These are phyloP conservation scores for Pochonia chlamydosporia DNA, from an alignment of 2,329 filamentous ascomycete genomes.

Conservation along the genomic window DNA sequence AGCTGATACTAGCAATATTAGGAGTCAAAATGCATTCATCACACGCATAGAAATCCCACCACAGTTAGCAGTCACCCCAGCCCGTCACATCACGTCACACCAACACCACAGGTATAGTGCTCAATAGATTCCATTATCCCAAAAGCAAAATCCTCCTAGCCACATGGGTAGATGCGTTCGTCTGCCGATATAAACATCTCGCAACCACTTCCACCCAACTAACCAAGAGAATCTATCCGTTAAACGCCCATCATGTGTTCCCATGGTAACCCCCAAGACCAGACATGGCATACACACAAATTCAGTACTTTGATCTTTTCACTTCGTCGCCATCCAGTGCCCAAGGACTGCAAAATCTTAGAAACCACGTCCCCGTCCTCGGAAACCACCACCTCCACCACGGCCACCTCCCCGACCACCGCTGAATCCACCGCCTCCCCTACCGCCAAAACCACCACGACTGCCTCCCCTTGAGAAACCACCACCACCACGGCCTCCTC, in stretches of 20 bases:
- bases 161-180: constrained; percentile 2
- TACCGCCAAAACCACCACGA: constrained; percentile 16
- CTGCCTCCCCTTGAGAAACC: constrained; percentile 26
- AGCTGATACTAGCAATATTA: too few species aligned
- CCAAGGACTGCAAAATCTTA: constrained; percentile 11
- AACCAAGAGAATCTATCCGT: constrained; percentile 7
- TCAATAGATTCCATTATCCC: constrained; percentile 6
- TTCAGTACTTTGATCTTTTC: neutral
- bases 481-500: constrained; percentile 30
- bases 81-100: neutral
- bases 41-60: too few species aligned
- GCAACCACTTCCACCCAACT: constrained; percentile 4
- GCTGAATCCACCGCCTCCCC: constrained; percentile 11
- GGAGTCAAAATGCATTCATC: too few species aligned
- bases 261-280: constrained; percentile 1
- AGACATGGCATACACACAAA: constrained; percentile 5
- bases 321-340: neutral
- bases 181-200: constrained; percentile 1
- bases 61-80: too few species aligned
- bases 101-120: neutral
- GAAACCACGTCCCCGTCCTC: constrained; percentile 25
- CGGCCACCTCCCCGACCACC: constrained; percentile 11
- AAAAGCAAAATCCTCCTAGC: constrained; percentile 3
- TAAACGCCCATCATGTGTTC: constrained; percentile 5
- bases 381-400: constrained; percentile 22